Evolutionary conservation across 345 rosid species (phyloP).

Genomic region (Pistacia vera): DNA sequence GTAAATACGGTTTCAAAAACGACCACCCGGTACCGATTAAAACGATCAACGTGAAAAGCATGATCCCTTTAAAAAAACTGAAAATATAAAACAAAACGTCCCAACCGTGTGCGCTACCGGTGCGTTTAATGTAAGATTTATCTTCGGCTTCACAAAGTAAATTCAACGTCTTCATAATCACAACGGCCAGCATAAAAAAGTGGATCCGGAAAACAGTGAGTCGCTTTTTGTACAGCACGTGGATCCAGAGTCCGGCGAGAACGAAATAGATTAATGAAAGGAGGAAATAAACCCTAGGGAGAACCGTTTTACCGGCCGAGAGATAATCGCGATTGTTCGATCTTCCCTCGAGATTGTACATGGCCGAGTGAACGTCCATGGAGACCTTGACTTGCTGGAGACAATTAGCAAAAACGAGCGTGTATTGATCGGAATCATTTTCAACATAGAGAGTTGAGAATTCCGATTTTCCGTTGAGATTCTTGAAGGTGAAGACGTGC

Average conservation of each 20-base stretch:
- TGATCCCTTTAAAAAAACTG: constrained; percentile 90
- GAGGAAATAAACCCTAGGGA: constrained; percentile 82
- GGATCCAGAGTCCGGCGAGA: constrained; percentile 76
- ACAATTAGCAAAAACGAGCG: constrained; percentile 87
- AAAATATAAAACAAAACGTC: constrained; percentile 92
- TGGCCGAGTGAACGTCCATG: constrained; percentile 80
- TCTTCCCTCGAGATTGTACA: constrained; percentile 83
- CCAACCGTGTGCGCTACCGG: constrained; percentile 97
- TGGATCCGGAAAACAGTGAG: constrained; percentile 79
- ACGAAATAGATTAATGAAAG: constrained; percentile 62
- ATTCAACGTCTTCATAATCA: constrained; percentile 68
- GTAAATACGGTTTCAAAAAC: constrained; percentile 90
- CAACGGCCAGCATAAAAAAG: constrained; percentile 90
- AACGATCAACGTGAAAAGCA: constrained; percentile 85
- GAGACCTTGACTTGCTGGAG: constrained; percentile 59
- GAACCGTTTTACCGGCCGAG: constrained; percentile 78
- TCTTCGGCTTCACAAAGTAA: constrained; percentile 91
- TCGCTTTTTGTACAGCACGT: constrained; percentile 70
- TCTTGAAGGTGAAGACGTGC: constrained; percentile 62
- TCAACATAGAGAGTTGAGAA: constrained; percentile 26
- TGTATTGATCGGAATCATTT: constrained; percentile 75
- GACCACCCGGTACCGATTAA: constrained; percentile 98
- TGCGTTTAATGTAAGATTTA: constrained; percentile 79
- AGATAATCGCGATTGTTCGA: constrained; percentile 68
- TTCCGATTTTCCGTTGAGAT: constrained; percentile 33